A percentile compares a stretch with the other conserved stretches of the same genome.
phyloP scores from a whole-genome alignment of 176 grass and related monocot species.

The Triticum monococcum region DNA sequence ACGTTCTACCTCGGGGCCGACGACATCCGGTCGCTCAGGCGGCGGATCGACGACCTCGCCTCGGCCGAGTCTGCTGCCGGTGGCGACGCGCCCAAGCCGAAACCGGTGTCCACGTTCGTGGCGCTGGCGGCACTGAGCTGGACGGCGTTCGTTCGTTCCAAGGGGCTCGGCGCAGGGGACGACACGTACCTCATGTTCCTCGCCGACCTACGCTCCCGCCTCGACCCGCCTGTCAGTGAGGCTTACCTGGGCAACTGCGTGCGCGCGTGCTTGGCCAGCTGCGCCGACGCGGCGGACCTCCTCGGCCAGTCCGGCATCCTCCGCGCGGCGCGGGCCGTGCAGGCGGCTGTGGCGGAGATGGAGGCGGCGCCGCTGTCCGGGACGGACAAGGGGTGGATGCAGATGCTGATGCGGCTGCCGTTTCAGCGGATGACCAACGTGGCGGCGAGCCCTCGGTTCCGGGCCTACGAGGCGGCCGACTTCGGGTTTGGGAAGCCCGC shows the following conservation, averaged over 20 bases:
- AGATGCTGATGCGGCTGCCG: constrained; percentile 19
- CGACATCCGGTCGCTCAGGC: background rate
- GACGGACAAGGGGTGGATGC: background rate
- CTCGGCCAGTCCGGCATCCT: background rate
- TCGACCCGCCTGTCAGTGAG: constrained; percentile 11
- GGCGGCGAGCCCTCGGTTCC: constrained; percentile 42
- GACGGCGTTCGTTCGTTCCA: constrained; percentile 27
- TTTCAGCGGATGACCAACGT: constrained; percentile 22
- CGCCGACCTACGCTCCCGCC: constrained; percentile 8
- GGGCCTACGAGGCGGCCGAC: constrained; percentile 41
- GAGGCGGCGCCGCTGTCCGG: constrained; percentile 25
- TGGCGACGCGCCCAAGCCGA: background rate
- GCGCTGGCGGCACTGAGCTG: constrained; percentile 37
- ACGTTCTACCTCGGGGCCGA: constrained; percentile 30
- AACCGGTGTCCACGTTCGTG: background rate
- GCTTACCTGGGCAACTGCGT: constrained; percentile 48
- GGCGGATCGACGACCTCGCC: background rate
- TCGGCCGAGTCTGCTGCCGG: background rate
- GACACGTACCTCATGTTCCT: constrained; percentile 13
- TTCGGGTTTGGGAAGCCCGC: constrained; percentile 46
- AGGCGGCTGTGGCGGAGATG: constrained; percentile 29
- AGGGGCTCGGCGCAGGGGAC: background rate
- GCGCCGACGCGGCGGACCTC: constrained; percentile 2
- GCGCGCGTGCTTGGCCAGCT: background rate
- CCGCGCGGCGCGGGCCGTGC: background rate